Evolutionary conservation across 1,284 basidiomycete genomes (phyloP).

Genomic region (Puccinia brachypodii): DNA sequence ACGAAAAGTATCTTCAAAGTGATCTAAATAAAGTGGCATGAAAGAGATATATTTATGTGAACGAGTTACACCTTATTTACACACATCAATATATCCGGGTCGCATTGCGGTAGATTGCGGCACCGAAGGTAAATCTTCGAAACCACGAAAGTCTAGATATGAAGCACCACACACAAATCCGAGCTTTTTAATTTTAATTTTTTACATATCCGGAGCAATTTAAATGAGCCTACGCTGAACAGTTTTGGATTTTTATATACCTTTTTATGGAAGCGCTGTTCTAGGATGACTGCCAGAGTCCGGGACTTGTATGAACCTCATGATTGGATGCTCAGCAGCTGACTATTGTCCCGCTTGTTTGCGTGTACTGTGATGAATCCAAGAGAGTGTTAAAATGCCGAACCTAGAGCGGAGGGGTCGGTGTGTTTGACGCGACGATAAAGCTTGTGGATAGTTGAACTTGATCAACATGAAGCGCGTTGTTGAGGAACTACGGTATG

Average conservation of each 20-base stretch:
- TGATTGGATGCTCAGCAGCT: too few species aligned
- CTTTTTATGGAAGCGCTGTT: not conserved
- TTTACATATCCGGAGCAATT: too few species aligned
- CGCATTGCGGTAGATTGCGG: not conserved
- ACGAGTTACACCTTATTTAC: not conserved
- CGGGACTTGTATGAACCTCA: not conserved
- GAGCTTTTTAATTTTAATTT: too few species aligned
- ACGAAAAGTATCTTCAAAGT: constrained; percentile 8
- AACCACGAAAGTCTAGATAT: not conserved
- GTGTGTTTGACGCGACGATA: not conserved
- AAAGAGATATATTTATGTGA: not conserved
- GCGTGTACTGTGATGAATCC: too few species aligned
- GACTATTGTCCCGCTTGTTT: too few species aligned
- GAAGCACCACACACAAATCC: not conserved
- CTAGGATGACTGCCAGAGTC: not conserved
- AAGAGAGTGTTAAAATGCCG: too few species aligned
- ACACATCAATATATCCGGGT: not conserved
- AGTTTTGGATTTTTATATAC: not conserved
- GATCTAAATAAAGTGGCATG: constrained; percentile 16
- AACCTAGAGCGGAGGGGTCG: not conserved
- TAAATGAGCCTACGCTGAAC: too few species aligned
- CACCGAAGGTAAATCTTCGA: constrained; percentile 2
- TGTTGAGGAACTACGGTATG: too few species aligned
- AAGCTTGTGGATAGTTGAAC: not conserved
- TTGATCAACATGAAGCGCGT: not conserved